phyloP scores from a whole-genome alignment of 1,284 basidiomycete species.

The Ustilago tritici region DNA sequence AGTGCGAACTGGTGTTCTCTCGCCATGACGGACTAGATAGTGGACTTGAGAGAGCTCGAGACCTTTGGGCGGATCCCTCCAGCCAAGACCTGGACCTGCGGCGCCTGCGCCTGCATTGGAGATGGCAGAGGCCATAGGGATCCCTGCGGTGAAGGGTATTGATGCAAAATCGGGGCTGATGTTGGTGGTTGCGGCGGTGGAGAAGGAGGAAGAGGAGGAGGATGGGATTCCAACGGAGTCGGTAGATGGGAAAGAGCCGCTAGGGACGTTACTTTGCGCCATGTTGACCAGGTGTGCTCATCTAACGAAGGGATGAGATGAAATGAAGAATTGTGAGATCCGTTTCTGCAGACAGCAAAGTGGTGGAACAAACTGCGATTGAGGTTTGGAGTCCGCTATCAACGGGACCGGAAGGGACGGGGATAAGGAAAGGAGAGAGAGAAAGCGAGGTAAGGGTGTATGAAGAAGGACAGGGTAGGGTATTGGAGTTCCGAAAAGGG shows the following conservation, averaged over 20 bases:
- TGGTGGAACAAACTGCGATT: background rate
- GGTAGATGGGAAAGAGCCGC: constrained; percentile 10
- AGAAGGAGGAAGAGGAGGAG: background rate
- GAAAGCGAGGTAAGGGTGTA: background rate
- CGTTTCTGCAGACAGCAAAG: background rate
- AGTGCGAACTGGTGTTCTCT: constrained; percentile 64
- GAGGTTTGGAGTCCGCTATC: background rate
- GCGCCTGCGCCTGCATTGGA: constrained; percentile 45
- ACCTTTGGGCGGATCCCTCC: constrained; percentile 53
- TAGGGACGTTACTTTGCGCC: background rate
- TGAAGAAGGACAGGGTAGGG: background rate
- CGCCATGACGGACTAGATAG: constrained; percentile 66
- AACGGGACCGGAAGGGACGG: background rate
- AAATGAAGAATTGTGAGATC: background rate
- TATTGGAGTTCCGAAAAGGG: constrained; percentile 6
- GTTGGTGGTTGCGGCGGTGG: constrained; percentile 5
- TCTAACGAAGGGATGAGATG: background rate
- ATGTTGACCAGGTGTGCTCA: constrained; percentile 4
- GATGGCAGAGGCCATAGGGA: constrained; percentile 45
- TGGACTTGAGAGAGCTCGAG: constrained; percentile 62
- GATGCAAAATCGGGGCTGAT: constrained; percentile 8
- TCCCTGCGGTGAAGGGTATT: constrained; percentile 37
- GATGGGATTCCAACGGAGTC: constrained; percentile 7
- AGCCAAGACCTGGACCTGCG: constrained; percentile 53
- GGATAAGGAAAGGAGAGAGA: background rate